Evolutionary conservation across 148 eudicot species (phyloP), one percentile per base, ranked within the genome.

Genomic region (Rhododendron ferrugineum): DNA sequence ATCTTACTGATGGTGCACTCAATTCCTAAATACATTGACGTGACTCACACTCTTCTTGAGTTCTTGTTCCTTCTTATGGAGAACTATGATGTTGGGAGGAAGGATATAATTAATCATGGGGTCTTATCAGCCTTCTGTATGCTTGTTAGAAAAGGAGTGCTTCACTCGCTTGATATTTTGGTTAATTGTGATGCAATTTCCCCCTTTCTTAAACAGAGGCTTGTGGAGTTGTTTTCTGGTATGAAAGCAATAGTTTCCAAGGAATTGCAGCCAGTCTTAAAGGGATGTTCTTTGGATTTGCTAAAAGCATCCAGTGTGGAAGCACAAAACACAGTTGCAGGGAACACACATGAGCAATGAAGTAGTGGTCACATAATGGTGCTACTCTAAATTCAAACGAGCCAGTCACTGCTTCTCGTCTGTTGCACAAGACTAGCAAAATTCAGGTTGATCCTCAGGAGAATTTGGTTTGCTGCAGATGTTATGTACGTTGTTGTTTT

Each of bases 21-120:
- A 72, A 80, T 96, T 75, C 94, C 98, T 5, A 88, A 74, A 47
- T 94, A 96, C 84, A 34, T 92, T 78, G 94, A 91, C 77, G 88
- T 96, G 82, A 96, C 97, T 72, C 88, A 93, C 83, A 86, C 91
- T 58, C 98, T 96, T 60, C 89, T 96, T 20, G 99, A 96, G 83
- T 96, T 93, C 85, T 83, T 96, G 78, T 85, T 94, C 5, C 85
- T 92, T 44, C 88, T 96, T 64, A 87, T 92, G 79, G 98, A 96
- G 42, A 92, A 92, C 82, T 96, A 94, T 89, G 98, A 96, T 82
- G 70, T 87, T 83, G 96, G 91, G 85, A 91, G 98, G 89, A 92
- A 89, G 76, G 85, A 87, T 83, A 83, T 89, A 73, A 88, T 95
- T 52, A 52, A 73, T 80, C 84, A 75, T 32, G 93, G 98, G 22